Evolutionary conservation across 2,329 filamentous ascomycete species (phyloP).

Genomic region (Lasiodiplodia gonubiensis): DNA sequence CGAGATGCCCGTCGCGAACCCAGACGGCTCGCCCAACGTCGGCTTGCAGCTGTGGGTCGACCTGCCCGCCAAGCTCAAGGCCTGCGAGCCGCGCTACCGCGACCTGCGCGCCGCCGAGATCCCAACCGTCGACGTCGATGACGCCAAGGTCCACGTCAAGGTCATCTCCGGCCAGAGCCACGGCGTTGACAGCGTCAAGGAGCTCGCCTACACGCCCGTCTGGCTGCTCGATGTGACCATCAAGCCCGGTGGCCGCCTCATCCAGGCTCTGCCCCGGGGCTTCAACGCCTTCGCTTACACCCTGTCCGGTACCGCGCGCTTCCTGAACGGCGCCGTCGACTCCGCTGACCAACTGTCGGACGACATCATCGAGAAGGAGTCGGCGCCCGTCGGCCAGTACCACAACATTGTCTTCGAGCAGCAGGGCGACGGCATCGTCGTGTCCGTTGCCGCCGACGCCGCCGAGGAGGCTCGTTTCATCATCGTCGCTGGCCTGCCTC

Average conservation of each 20-base stretch:
- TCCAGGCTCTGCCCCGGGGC: constrained; percentile 74
- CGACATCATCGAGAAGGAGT: constrained; percentile 31
- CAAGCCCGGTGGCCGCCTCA: constrained; percentile 76
- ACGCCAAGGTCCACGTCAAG: constrained; percentile 78
- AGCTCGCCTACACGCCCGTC: constrained; percentile 95
- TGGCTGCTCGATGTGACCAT: constrained; percentile 89
- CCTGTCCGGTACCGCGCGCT: constrained; percentile 73
- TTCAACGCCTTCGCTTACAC: constrained; percentile 94
- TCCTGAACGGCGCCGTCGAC: constrained; percentile 56
- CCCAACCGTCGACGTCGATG: constrained; percentile 72
- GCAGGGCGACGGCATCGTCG: constrained; percentile 75
- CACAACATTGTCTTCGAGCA: constrained; percentile 90
- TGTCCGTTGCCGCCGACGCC: constrained; percentile 70
- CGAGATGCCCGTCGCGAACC: constrained; percentile 86
- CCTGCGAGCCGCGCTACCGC: constrained; percentile 89
- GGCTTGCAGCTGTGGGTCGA: constrained; percentile 97
- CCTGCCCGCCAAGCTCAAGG: constrained; percentile 79
- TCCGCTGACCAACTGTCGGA: neutral
- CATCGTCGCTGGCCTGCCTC: constrained; percentile 77
- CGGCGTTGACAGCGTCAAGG: constrained; percentile 84
- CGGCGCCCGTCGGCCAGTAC: constrained; percentile 65
- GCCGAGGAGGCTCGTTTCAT: constrained; percentile 66
- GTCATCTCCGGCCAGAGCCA: constrained; percentile 87
- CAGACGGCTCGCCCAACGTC: constrained; percentile 76
- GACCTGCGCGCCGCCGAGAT: constrained; percentile 82